phyloP scores from a whole-genome alignment of 495 filamentous ascomycete species.

The Hyaloscypha finlandica region DNA sequence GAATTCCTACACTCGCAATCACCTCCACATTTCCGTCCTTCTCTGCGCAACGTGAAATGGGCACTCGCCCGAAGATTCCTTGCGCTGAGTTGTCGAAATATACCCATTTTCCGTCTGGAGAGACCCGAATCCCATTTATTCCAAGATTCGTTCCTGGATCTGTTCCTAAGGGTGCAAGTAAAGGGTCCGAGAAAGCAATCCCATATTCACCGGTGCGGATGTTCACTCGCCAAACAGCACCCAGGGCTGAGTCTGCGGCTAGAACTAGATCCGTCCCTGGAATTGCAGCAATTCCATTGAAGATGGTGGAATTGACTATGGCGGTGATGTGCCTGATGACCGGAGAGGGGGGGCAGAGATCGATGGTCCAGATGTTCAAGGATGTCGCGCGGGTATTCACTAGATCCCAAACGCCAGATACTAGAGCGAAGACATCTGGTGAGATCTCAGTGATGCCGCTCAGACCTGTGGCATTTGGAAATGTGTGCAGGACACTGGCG shows the following conservation, averaged over 20 bases:
- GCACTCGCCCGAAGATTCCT: constrained; percentile 36
- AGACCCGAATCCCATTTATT: constrained; percentile 45
- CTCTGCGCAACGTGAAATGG: constrained; percentile 32
- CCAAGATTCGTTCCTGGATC: constrained; percentile 37
- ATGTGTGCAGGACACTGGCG: constrained; percentile 39
- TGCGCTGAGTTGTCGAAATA: constrained; percentile 48
- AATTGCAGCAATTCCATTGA: constrained; percentile 37
- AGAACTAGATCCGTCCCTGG: constrained; percentile 27
- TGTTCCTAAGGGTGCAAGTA: constrained; percentile 1
- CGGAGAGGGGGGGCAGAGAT: constrained; percentile 16
- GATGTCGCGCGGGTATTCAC: constrained; percentile 35
- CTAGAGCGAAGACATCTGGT: constrained; percentile 39
- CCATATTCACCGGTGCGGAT: constrained; percentile 28
- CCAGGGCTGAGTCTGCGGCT: constrained; percentile 39
- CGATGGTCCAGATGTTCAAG: constrained; percentile 37
- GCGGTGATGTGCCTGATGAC: constrained; percentile 31
- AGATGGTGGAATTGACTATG: constrained; percentile 40
- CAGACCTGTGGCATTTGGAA: constrained; percentile 38
- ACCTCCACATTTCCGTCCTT: constrained; percentile 19
- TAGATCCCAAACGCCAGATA: constrained; percentile 36
- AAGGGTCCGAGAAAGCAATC: constrained; percentile 25
- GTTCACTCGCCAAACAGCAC: constrained; percentile 39
- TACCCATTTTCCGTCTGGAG: constrained; percentile 23
- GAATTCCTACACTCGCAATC: constrained; percentile 20
- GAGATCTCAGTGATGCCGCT: constrained; percentile 40